phyloP scores from a whole-genome alignment of 2,329 filamentous ascomycete species.

The Arthroderma uncinatum region DNA sequence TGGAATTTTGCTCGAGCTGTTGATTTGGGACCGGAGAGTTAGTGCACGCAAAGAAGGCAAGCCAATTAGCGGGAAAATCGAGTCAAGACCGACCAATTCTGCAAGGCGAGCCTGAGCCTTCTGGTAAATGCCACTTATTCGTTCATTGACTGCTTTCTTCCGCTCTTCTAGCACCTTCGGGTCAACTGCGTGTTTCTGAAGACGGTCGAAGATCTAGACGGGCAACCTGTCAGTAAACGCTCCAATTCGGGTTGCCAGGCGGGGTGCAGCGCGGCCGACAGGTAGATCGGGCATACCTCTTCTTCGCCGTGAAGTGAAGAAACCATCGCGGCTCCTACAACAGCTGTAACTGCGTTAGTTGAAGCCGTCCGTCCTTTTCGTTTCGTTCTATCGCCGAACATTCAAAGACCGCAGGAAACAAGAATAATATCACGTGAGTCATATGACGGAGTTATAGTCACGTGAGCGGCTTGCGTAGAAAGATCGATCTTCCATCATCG shows the following conservation, averaged over 20 bases:
- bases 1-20: conserved; percentile 69
- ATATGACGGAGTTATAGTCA: background rate
- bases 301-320: conserved; percentile 33
- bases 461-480: background rate
- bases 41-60: background rate
- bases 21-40: background rate
- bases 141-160: conserved; percentile 49
- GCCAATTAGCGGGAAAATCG: background rate
- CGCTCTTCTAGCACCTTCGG: conserved; percentile 48
- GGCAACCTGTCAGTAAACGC: background rate
- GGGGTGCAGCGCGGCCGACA: background rate
- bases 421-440: background rate
- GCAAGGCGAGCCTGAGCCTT: conserved; percentile 53
- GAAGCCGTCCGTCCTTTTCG: background rate
- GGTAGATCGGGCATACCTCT: conserved; percentile 26
- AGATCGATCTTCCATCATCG: background rate
- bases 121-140: conserved; percentile 47
- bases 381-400: too few relatives aligned
- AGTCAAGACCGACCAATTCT: conserved; percentile 46
- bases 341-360: conserved; percentile 7
- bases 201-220: conserved; percentile 47
- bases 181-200: conserved; percentile 46
- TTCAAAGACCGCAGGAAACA: too few relatives aligned
- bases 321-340: conserved; percentile 34
- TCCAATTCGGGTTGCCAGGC: background rate